Evolutionary conservation across 208 protist genomes (phyloP), one percentile per base, ranked within the genome.

Genomic region (Leishmania guyanensis): DNA sequence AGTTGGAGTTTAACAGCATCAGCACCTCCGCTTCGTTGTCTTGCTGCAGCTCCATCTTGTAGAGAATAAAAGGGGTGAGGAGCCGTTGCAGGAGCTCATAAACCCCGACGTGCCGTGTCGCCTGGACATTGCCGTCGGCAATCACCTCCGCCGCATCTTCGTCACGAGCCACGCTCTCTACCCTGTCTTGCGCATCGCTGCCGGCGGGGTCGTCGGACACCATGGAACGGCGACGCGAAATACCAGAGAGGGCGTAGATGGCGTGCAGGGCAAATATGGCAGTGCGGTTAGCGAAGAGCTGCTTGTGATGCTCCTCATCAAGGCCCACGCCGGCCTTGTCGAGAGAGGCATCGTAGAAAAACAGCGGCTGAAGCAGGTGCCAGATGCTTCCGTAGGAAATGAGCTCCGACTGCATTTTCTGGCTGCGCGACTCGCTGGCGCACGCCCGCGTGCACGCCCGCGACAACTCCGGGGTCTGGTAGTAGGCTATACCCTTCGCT

Each of bases 321-420:
- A 95, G 82, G 56, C 86, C 51, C 54, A 89, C 54, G 86, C 88
- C 95, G 20, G 86, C 91, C 46, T 92, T 88, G 26, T 95, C 86
- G 8, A 99, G 77, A 36, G 98, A 98, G 60, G 88, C 86, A 84
- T 99, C 98, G 85, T 98, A 99, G 8, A 82, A 74, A 69, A 99
- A 97, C 20, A 99, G 82, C 10, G 90, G 88, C 36, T 80, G 73
- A 14, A 99, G 83, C 48, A 98, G 80, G 79, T 97, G 91, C 93
- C 94, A 98, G 6, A 97, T 39, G 12, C 86, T 92, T n/a, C 97
- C 97, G 53, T 72, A 86, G 53, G 84, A 73, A 36, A 93, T 84
- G 48, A 99, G 29, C 20, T 84, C 62, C 26, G 91, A 75, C 70
- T 98, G 96, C 81, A 98, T 86, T 43, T 68, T 77, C 26, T 83